Evolutionary conservation across 1,284 basidiomycete genomes (phyloP), one percentile per base, ranked within the genome.

Genomic region (Cutaneotrichosporon dermatis): DNA sequence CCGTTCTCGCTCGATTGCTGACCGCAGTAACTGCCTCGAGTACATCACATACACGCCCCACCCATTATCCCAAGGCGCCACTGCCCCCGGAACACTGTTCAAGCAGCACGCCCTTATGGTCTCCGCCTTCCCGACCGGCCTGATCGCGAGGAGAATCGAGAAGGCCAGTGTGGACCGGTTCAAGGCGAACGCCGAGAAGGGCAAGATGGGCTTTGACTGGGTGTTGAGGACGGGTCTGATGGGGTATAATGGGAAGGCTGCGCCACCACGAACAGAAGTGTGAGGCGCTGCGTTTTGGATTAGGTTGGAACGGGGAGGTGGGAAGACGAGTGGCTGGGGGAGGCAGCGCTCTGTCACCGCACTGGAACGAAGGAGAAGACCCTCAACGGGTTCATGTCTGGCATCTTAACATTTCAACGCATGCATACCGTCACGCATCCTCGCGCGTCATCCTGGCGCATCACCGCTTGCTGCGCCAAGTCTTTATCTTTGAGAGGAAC

Each of bases 171-270:
- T 87, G 35, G 86, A 92, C 75, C 83, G 90, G 58, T 94, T 94
- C 69, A 87, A 89, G 74, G 86, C 89, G 74, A 95, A 95, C 71
- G 92, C 92, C 2, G 86, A 87, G 48, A 79, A 88, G 34, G 92
- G 92, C 53, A 90, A 91, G 76, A 79, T 86, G 55, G 92, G 88
- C 9, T 93, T 95, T 76, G 88, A 90, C 56, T 88, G 90, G 74
- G 90, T 95, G 34, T 78, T 95, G 41, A 37, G 40, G 49, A 53
- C 37, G 1, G 60, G 48, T 9, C 15, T 54, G 16, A 7, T 51
- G 15, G 16, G 37, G 39, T 10, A 11, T 6, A 39, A 51, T n/a
- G 13, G 25, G 25, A 25, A 25, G 25, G 25, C 25, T 25, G 25
- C 25, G 25, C 25, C 25, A 25, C 25, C 25, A 25, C 25, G 25